These are phyloP conservation scores for Ploettnerulaceae sp. DNA, from an alignment of 2,329 filamentous ascomycete species.

Conservation along the genomic window DNA sequence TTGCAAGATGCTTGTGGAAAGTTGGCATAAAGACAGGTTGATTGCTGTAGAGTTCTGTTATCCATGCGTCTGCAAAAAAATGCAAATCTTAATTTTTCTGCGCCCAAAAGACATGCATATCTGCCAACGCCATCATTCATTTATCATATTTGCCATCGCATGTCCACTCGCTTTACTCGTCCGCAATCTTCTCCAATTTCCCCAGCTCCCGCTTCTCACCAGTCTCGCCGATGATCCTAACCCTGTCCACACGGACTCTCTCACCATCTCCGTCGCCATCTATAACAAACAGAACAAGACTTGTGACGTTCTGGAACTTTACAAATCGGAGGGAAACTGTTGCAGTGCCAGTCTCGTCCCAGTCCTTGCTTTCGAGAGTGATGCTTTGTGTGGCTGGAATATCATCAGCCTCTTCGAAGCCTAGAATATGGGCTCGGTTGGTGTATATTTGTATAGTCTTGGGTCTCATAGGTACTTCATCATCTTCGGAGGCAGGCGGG, in stretches of 20 bases:
- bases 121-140: slow-evolving; percentile 24
- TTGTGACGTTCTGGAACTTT: slow-evolving; percentile 94
- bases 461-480: slow-evolving; percentile 78
- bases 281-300: slow-evolving; percentile 80
- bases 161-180: slow-evolving; percentile 48
- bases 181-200: slow-evolving; percentile 90
- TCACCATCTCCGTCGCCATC: slow-evolving; percentile 80
- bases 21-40: too few relatives aligned
- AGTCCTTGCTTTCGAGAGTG: slow-evolving; percentile 69
- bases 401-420: slow-evolving; percentile 92
- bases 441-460: slow-evolving; percentile 79
- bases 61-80: slow-evolving; percentile 13
- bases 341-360: slow-evolving; percentile 74
- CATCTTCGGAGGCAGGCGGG: slow-evolving; percentile 55
- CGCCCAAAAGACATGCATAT: slow-evolving; percentile 7
- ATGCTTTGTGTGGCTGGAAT: slow-evolving; percentile 75
- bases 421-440: slow-evolving; percentile 84
- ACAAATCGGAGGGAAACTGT: slow-evolving; percentile 78
- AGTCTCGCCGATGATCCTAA: slow-evolving; percentile 78
- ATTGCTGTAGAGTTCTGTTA: not conserved
- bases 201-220: slow-evolving; percentile 91
- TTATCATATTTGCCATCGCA: slow-evolving; percentile 5
- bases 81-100: slow-evolving; percentile 10
- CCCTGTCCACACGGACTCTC: slow-evolving; percentile 75
- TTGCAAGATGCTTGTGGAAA: too few relatives aligned